Conservation (phyloP, 495 filamentous ascomycete genomes). For the Penicillium paxilli region DNA sequence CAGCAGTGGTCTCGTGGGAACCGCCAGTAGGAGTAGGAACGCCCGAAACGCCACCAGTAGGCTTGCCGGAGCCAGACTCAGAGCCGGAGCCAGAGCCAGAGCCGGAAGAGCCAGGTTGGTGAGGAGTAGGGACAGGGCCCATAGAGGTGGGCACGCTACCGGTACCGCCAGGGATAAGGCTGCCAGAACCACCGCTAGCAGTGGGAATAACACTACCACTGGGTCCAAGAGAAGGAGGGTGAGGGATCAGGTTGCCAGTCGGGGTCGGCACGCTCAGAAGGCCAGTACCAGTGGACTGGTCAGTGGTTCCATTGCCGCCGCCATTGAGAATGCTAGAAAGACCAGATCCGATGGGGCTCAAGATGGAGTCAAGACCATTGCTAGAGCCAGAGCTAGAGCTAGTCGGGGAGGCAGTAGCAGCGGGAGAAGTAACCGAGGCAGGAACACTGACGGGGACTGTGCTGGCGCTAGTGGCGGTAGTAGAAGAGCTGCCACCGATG, state of each 20-base stretch:
- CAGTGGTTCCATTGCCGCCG: background rate
- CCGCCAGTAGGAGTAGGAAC: conserved; percentile 12
- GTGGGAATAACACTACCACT: conserved; percentile 11
- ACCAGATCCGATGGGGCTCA: conserved; percentile 8
- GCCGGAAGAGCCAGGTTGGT: conserved; percentile 11
- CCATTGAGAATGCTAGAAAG: conserved; percentile 7
- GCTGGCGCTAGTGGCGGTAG: background rate
- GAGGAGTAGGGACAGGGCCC: conserved; percentile 21
- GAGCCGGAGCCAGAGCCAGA: conserved; percentile 18
- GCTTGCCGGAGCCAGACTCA: conserved; percentile 12
- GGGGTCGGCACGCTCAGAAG: conserved; percentile 14
- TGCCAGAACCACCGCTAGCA: conserved; percentile 25
- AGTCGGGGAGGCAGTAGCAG: conserved; percentile 13
- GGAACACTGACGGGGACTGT: conserved; percentile 33
- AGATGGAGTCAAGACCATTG: conserved; percentile 6
- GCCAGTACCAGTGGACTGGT: conserved; percentile 11
- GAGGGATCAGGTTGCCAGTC: background rate
- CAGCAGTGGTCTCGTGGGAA: conserved; percentile 9
- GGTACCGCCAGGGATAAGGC: conserved; percentile 3
- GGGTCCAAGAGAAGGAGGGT: conserved; percentile 9
- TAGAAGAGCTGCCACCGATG: background rate
- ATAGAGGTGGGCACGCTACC: conserved; percentile 28
- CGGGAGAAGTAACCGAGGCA: conserved; percentile 15
- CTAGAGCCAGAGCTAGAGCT: conserved; percentile 1
- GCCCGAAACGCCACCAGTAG: conserved; percentile 4